Evolutionary conservation across 2,329 filamentous ascomycete genomes (phyloP), one percentile per base, ranked within the genome.

Genomic region (Clarireedia homoeocarpa): DNA sequence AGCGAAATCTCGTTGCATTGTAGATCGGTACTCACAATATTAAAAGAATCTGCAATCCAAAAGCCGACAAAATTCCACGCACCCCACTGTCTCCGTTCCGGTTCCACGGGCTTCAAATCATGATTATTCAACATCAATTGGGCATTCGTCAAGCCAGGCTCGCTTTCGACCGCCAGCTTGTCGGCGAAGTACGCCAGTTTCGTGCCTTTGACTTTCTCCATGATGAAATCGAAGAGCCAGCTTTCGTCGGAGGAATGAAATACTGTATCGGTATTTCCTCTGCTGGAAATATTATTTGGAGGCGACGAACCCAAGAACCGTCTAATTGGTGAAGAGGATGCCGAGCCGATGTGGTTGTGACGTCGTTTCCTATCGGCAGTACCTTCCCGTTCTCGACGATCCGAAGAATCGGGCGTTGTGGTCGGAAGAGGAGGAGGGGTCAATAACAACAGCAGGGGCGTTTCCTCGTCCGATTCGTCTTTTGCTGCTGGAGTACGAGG

Each of bases 61-160:
- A 94, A 94, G 14, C 83, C 88, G 42, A 95, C 86, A 69, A 91
- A 96, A 71, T 95, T 95, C 83, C 87, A 90, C 30, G 86, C 75
- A 17, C 84, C 84, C 91, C 91, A 96, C 79, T 89, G 82, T 54
- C 91, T 83, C 57, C 89, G 82, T 61, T 82, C 83, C 15, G 83
- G 84, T 69, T 95, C 90, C 51, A 96, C 89, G 68, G 78, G 78
- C 63, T 89, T 91, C 61, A 94, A 77, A 72, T 94, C 89, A 70
- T 89, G 74, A 71, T 96, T 96, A 63, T 83, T 88, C 69, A 96
- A 80, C 82, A 96, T 91, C 63, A 95, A 76, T 75, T 96, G 89
- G 15, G 85, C 80, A 53, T 80, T 84, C 6, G 84, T 88, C 66
- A 96, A 78, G 47, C 89, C 89, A 1, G 85, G 82, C 71, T 95